These are phyloP conservation scores for Trichoderma koningiopsis DNA, from an alignment of 2,329 filamentous ascomycete species.

Conservation along the genomic window DNA sequence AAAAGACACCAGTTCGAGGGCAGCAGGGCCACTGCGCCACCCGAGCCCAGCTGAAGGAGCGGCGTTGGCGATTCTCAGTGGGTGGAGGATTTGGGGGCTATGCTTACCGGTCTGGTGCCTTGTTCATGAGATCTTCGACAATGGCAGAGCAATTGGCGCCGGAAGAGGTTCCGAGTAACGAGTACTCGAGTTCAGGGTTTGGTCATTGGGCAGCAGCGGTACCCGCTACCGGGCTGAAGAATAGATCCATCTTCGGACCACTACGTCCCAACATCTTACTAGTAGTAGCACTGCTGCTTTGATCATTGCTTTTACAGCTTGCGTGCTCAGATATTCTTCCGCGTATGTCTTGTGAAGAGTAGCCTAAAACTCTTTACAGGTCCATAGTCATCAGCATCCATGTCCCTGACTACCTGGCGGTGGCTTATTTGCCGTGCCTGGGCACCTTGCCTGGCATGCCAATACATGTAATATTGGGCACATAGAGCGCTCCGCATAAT, in stretches of 20 bases:
- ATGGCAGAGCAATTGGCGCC: background rate
- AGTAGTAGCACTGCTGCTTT: background rate
- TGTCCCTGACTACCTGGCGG: background rate
- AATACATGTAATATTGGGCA: background rate
- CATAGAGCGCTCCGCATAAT: background rate
- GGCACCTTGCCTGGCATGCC: background rate
- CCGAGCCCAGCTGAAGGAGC: background rate
- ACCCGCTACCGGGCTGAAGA: background rate
- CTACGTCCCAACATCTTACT: background rate
- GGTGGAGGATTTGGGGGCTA: background rate
- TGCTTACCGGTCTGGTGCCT: background rate
- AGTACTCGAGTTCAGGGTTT: background rate
- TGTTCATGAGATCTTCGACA: background rate
- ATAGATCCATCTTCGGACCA: background rate
- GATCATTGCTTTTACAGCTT: background rate
- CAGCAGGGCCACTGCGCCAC: slow-evolving; percentile 13
- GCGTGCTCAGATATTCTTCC: background rate
- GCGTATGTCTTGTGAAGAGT: background rate
- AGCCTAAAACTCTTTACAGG: background rate
- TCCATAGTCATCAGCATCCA: background rate
- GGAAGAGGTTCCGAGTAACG: background rate
- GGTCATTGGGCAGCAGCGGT: background rate
- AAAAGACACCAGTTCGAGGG: background rate
- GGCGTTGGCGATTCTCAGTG: background rate
- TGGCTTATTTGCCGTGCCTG: background rate